Conservation (phyloP, 768 basidiomycete species). For the Daedaleopsis nitida region DNA sequence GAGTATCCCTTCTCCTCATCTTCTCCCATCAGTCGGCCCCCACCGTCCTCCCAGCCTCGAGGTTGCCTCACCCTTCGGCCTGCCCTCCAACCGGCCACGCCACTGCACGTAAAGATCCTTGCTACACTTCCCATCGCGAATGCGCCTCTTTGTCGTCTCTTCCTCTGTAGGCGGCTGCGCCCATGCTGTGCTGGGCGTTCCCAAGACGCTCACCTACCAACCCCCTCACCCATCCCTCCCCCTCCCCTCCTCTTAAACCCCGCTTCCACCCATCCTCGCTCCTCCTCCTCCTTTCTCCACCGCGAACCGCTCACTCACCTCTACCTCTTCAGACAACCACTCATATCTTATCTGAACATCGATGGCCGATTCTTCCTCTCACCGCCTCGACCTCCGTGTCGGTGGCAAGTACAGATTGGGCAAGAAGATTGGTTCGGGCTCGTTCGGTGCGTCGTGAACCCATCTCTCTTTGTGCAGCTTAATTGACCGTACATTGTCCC, state of each 20-base stretch:
- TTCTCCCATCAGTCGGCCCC: conserved; percentile 7
- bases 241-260: conserved; percentile 1
- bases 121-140: neutral
- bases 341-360: conserved; percentile 18
- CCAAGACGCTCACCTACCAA: conserved; percentile 17
- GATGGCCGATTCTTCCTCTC: conserved; percentile 75
- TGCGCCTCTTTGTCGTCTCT: neutral
- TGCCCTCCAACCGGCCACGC: conserved; percentile 8
- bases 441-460: conserved; percentile 72
- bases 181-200: conserved; percentile 21
- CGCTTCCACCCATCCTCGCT: conserved; percentile 16
- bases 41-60: conserved; percentile 20
- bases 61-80: conserved; percentile 15
- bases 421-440: conserved; percentile 99
- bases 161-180: conserved; percentile 16
- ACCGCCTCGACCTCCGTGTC: conserved; percentile 84
- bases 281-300: conserved; percentile 13
- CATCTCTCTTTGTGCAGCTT: neutral
- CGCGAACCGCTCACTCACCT: neutral
- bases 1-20: conserved; percentile 16
- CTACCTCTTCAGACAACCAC: neutral
- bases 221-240: conserved; percentile 2
- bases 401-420: conserved; percentile 97
- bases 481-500: conserved; percentile 9
- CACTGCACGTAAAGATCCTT: conserved; percentile 20